phyloP scores from a whole-genome alignment of 805 yeast species.

The Nakazawaea holstii region DNA sequence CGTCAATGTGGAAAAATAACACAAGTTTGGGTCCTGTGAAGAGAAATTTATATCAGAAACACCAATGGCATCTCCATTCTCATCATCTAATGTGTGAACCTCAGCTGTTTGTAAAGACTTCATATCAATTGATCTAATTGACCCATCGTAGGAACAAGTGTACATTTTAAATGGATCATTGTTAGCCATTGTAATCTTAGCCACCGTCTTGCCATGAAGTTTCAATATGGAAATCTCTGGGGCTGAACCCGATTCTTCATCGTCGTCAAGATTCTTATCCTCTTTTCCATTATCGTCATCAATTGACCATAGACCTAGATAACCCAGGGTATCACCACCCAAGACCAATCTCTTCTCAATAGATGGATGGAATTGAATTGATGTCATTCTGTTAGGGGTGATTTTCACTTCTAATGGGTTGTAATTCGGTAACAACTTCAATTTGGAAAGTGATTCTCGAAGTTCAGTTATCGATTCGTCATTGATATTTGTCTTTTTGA shows the following conservation, averaged over 20 bases:
- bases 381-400: constrained; percentile 66
- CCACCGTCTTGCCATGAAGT: constrained; percentile 71
- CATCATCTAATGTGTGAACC: constrained; percentile 48
- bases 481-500: constrained; percentile 25
- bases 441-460: constrained; percentile 48
- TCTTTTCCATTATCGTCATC: constrained; percentile 22
- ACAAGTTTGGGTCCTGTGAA: constrained; percentile 40
- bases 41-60: constrained; percentile 68
- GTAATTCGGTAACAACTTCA: constrained; percentile 48
- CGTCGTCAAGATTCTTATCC: constrained; percentile 34
- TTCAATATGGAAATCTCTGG: constrained; percentile 60
- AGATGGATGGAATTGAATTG: constrained; percentile 75
- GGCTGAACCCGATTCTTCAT: constrained; percentile 27
- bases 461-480: constrained; percentile 38
- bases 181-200: constrained; percentile 53
- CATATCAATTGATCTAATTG: constrained; percentile 69
- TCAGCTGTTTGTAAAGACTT: constrained; percentile 55
- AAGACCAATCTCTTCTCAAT: constrained; percentile 53
- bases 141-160: constrained; percentile 84
- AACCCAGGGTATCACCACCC: constrained; percentile 90
- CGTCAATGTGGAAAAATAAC: constrained; percentile 70
- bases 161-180: constrained; percentile 48
- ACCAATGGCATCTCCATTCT: constrained; percentile 54
- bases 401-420: constrained; percentile 70
- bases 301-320: constrained; percentile 85